Evolutionary conservation across 306 rosid species (phyloP), one percentile per base, ranked within the genome.

Genomic region (Rosa lucieae): DNA sequence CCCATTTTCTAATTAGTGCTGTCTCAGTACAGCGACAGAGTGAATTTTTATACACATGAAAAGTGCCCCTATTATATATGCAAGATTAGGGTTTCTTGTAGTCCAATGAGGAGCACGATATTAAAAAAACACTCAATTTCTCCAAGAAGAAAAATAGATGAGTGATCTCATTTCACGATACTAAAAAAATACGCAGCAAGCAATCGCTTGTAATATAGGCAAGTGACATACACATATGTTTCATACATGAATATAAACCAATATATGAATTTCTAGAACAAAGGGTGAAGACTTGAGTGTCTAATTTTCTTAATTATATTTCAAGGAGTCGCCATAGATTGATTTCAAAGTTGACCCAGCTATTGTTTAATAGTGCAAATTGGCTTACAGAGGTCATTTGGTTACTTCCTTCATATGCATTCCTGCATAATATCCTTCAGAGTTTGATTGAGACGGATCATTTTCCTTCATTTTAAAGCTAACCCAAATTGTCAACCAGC

Each of bases 301-400:
- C 4, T 21, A n/a, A 58, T 21, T 58, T 58, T 58, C 14, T 58
- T 15, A 67, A 18, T 39, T 67, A 18, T 56, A 77, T 72, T 83
- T 86, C 77, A 86, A 82, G 82, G 83, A 73, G 81, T 78, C 53
- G 56, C 46, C 85, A 82, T 82, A 76, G 86, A 86, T 67, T 18
- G 71, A 67, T 86, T 88, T 88, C 87, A 84, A 84, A 82, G 91
- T 91, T 89, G 91, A 89, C 92, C 73, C 58, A 43, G 17, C 39
- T 51, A 39, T 80, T 48, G 8, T n/a, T 75, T 70, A 2, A 44
- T 68, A 78, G 65, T 79, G 68, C 80, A 74, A 72, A 71, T 44
- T 62, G 76, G 15, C 69, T 78, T 78, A 55, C 85, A 75, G 56
- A 13, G 70, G 62, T 26, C 59, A 44, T 13, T 46, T 46, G 48